Conservation (phyloP, 2,329 filamentous ascomycete species). For the Rhynchosporium agropyri region DNA sequence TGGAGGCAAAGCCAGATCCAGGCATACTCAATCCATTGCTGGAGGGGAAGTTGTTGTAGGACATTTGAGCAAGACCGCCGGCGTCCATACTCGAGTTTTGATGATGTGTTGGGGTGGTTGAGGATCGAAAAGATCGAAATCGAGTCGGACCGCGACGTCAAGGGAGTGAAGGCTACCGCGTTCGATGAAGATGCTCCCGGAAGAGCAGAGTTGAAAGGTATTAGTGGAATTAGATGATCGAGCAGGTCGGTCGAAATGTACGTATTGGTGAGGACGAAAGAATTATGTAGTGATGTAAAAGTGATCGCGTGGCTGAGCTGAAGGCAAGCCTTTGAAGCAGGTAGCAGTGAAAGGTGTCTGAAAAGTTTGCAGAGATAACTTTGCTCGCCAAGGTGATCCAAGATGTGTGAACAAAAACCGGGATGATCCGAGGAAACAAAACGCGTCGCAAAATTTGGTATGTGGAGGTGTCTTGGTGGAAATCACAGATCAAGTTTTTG, state of each 20-base stretch:
- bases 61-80: slow-evolving; percentile 99
- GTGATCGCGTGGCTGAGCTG: slow-evolving; percentile 32
- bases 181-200: slow-evolving; percentile 26
- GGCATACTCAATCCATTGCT: slow-evolving; percentile 75
- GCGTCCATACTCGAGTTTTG: slow-evolving; percentile 69
- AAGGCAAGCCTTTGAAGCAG: slow-evolving; percentile 39
- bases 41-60: slow-evolving; percentile 78
- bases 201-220: slow-evolving; percentile 32
- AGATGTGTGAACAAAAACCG: slow-evolving; percentile 34
- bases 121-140: slow-evolving; percentile 22
- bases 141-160: slow-evolving; percentile 31
- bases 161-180: slow-evolving; percentile 37
- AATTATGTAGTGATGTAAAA: slow-evolving; percentile 38
- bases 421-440: slow-evolving; percentile 32
- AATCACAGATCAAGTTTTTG: slow-evolving; percentile 34
- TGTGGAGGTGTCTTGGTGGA: slow-evolving; percentile 8
- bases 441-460: slow-evolving; percentile 27
- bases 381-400: slow-evolving; percentile 33
- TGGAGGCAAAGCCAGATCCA: slow-evolving; percentile 79
- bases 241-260: slow-evolving; percentile 36
- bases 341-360: slow-evolving; percentile 33
- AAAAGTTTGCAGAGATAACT: slow-evolving; percentile 35
- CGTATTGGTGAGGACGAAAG: slow-evolving; percentile 32
- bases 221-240: slow-evolving; percentile 41
- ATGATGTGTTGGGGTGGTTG: slow-evolving; percentile 35